These are phyloP conservation scores for Penicillium coprophilum DNA, from an alignment of 495 filamentous ascomycete species.

Conservation along the genomic window DNA sequence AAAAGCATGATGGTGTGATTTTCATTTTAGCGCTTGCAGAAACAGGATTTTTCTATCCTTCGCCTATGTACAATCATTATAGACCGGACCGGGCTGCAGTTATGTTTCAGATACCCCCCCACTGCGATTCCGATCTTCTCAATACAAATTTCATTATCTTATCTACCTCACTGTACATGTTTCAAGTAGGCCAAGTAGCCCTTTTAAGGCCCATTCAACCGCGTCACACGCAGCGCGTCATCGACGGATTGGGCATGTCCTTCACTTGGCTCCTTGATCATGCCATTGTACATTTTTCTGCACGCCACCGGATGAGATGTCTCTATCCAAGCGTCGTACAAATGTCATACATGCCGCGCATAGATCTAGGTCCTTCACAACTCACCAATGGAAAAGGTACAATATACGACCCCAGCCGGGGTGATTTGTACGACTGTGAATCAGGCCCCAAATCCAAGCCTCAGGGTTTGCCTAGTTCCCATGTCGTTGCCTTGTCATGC, in stretches of 20 bases:
- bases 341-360: neutral
- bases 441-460: neutral
- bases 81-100: constrained; percentile 12
- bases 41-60: constrained; percentile 6
- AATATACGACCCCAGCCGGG: neutral
- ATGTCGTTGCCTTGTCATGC: constrained; percentile 8
- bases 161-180: neutral
- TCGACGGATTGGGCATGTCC: neutral
- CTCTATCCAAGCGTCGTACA: neutral
- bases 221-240: neutral
- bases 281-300: neutral
- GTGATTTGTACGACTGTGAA: neutral
- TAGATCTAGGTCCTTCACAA: neutral
- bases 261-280: neutral
- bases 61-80: constrained; percentile 16
- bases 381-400: neutral
- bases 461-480: neutral
- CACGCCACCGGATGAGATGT: neutral
- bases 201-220: neutral
- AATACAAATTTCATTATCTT: constrained; percentile 2
- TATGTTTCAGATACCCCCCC: constrained; percentile 29
- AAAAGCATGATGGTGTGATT: constrained; percentile 55
- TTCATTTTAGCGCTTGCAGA: neutral
- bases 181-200: neutral
- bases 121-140: constrained; percentile 2